A percentile compares a stretch with the other conserved stretches of the same genome.
Conservation (phyloP, 2,329 filamentous ascomycete genomes). For the Talaromyces piceae region DNA sequence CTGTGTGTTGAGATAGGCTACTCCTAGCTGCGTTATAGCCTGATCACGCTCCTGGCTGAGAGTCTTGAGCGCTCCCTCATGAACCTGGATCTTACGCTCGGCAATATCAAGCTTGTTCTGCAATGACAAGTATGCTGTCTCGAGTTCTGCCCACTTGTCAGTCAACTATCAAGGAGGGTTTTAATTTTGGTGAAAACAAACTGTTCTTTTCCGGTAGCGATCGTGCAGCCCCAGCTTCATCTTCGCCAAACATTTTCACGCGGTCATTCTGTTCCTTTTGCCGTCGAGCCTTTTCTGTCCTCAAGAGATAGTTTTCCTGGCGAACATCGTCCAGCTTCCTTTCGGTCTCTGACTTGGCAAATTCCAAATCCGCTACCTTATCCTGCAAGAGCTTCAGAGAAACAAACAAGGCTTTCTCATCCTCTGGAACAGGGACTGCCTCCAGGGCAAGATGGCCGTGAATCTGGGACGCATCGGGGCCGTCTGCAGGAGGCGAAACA, state of each 20-base stretch:
- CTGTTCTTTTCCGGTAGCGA: constrained; percentile 31
- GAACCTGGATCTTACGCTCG: constrained; percentile 47
- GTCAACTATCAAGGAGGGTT: constrained; percentile 7
- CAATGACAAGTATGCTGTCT: constrained; percentile 46
- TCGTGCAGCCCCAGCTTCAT: constrained; percentile 35
- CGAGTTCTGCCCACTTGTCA: constrained; percentile 34
- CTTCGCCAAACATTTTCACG: constrained; percentile 26
- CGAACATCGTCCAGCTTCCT: constrained; percentile 45
- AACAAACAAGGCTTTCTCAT: constrained; percentile 58
- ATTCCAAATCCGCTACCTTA: constrained; percentile 50
- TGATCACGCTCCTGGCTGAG: constrained; percentile 51
- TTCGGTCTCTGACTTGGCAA: constrained; percentile 46
- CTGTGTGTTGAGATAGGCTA: constrained; percentile 48
- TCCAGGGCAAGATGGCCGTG: constrained; percentile 43
- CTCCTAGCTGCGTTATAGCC: constrained; percentile 49
- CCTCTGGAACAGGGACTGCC: constrained; percentile 50
- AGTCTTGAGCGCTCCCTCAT: constrained; percentile 48
- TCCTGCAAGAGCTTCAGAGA: constrained; percentile 53
- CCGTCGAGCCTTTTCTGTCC: constrained; percentile 31
- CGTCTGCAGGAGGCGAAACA: constrained; percentile 38
- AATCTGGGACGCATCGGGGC: constrained; percentile 23
- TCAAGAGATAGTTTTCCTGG: constrained; percentile 45
- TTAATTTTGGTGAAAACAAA: constrained; percentile 16
- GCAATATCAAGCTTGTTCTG: constrained; percentile 49
- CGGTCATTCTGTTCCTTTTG: constrained; percentile 32